Percentiles rank a stretch among this genome's conserved stretches.
These are phyloP conservation scores for Hypoxylon trugodes DNA, from an alignment of 495 filamentous ascomycete species.

Conservation along the genomic window DNA sequence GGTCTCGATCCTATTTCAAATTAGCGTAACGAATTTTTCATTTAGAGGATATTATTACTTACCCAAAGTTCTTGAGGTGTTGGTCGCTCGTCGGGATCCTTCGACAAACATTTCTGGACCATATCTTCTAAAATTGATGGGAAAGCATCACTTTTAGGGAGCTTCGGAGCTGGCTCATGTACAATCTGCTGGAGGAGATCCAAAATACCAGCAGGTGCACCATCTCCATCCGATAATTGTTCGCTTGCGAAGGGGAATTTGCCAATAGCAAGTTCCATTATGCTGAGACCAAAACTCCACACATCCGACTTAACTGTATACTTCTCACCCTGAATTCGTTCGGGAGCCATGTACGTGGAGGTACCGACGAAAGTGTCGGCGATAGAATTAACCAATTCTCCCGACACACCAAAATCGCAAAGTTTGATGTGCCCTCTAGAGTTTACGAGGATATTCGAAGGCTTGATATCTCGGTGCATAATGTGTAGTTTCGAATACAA, in stretches of 20 bases:
- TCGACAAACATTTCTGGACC: constrained; percentile 93
- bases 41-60: constrained; percentile 40
- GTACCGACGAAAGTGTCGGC: constrained; percentile 98
- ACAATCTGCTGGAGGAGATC: constrained; percentile 98
- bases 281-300: constrained; percentile 94
- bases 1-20: constrained; percentile 76
- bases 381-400: constrained; percentile 94
- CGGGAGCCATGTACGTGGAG: constrained; percentile 98
- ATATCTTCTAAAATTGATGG: constrained; percentile 93
- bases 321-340: constrained; percentile 93
- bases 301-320: constrained; percentile 99
- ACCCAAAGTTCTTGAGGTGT: constrained; percentile 88
- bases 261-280: constrained; percentile 97
- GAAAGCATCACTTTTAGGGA: constrained; percentile 97
- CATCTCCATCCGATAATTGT: constrained; percentile 67
- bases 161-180: constrained; percentile 89
- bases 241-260: constrained; percentile 91
- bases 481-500: constrained; percentile 94
- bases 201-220: constrained; percentile 91
- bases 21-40: constrained; percentile 11
- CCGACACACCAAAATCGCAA: constrained; percentile 97
- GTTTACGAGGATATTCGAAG: constrained; percentile 95
- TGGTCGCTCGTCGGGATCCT: constrained; percentile 84
- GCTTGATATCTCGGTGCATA: constrained; percentile 99
- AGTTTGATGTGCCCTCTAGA: constrained; percentile 94